Conservation (phyloP, 257 asterid genomes). For the Fraxinus anomala region DNA sequence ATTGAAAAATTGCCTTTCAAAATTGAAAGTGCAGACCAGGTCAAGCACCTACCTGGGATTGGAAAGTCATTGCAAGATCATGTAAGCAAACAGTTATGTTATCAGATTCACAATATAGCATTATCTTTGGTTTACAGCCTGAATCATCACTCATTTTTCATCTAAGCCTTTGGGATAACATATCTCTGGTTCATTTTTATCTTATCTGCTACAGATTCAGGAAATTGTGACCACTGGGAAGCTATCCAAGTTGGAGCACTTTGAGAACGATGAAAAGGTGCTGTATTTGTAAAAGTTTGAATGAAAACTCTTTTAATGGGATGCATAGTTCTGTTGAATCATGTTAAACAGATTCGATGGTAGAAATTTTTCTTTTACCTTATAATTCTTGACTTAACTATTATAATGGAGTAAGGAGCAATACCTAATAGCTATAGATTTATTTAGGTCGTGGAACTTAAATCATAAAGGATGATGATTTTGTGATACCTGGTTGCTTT, state of each 20-base stretch:
- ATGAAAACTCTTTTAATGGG: slow-evolving; percentile 11
- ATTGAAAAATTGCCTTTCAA: slow-evolving; percentile 89
- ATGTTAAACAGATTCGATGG: slow-evolving; percentile 13
- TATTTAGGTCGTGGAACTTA: slow-evolving; percentile 1
- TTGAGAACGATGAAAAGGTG: slow-evolving; percentile 94
- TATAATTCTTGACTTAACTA: slow-evolving; percentile 6
- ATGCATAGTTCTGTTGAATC: slow-evolving; percentile 24
- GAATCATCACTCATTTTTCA: slow-evolving; percentile 14
- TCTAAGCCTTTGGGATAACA: slow-evolving; percentile 19
- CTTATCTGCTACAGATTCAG: slow-evolving; percentile 69
- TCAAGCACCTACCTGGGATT: slow-evolving; percentile 73
- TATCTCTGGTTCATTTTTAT: slow-evolving; percentile 18
- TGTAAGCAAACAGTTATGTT: slow-evolving; percentile 47
- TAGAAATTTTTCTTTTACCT: neutral
- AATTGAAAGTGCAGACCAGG: slow-evolving; percentile 84
- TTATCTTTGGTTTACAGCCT: slow-evolving; percentile 20
- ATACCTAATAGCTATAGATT: neutral
- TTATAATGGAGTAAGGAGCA: neutral
- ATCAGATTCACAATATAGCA: neutral
- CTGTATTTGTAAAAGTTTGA: neutral
- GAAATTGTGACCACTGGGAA: slow-evolving; percentile 93
- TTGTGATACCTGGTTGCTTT: slow-evolving; percentile 16
- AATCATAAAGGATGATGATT: neutral
- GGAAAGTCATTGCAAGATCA: slow-evolving; percentile 95
- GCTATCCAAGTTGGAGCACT: slow-evolving; percentile 92